These are phyloP conservation scores for Globisporangium apiculatum DNA, from an alignment of 352 stramenopile genomes.

Conservation along the genomic window DNA sequence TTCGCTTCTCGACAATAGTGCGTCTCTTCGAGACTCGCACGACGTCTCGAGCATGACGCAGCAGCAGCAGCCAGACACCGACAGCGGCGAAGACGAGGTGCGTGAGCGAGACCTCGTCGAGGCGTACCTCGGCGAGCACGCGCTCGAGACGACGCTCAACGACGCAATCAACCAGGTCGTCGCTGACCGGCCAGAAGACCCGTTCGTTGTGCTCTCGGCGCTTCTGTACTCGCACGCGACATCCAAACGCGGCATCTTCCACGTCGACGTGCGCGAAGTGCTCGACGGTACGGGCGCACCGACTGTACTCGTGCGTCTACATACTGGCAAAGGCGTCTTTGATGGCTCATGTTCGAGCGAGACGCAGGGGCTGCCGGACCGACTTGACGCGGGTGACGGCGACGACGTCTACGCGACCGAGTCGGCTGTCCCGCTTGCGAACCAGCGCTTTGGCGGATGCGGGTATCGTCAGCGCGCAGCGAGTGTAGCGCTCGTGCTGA, in stretches of 20 bases:
- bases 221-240: conserved; percentile 54
- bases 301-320: conserved; percentile 43
- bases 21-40: neutral
- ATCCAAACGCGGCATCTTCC: conserved; percentile 56
- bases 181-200: conserved; percentile 49
- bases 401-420: conserved; percentile 9
- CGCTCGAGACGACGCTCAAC: conserved; percentile 59
- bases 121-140: conserved; percentile 61
- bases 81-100: conserved; percentile 21
- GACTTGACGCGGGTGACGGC: conserved; percentile 8
- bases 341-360: conserved; percentile 36
- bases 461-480: conserved; percentile 33
- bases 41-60: neutral
- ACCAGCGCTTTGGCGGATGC: conserved; percentile 31
- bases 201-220: conserved; percentile 61
- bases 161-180: conserved; percentile 71
- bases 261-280: conserved; percentile 49
- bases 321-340: conserved; percentile 68
- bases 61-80: conserved; percentile 3
- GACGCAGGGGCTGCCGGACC: conserved; percentile 29
- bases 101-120: conserved; percentile 72
- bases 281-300: conserved; percentile 33
- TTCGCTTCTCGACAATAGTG: neutral
- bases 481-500: conserved; percentile 25
- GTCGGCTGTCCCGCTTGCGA: conserved; percentile 16